These are phyloP conservation scores for Persicaria tinctoria DNA, from an alignment of 148 eudicot genomes.

Conservation along the genomic window DNA sequence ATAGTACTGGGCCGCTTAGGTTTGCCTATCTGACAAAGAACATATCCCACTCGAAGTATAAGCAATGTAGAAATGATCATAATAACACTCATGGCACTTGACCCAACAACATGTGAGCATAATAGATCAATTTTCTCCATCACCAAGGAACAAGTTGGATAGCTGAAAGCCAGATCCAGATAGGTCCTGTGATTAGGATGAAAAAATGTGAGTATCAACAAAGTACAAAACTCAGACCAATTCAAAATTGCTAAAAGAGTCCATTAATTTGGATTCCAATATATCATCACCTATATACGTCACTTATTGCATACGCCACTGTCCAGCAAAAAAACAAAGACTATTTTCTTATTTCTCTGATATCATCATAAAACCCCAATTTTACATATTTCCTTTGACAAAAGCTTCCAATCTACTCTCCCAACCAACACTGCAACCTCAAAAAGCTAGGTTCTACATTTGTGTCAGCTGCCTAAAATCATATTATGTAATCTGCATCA, in stretches of 20 bases:
- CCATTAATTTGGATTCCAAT: conserved; percentile 2
- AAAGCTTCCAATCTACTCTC: not conserved
- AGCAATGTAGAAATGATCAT: conserved; percentile 18
- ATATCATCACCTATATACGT: conserved; percentile 3
- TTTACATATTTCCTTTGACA: not conserved
- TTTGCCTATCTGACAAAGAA: conserved; percentile 44
- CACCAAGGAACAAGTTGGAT: not conserved
- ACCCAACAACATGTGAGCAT: not conserved
- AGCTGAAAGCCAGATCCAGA: not conserved
- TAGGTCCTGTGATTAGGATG: not conserved
- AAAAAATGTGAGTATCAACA: not conserved
- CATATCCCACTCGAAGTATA: conserved; percentile 39
- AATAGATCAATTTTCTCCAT: not conserved
- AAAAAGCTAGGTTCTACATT: not conserved
- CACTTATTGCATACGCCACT: no score
- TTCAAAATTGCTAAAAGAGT: no score
- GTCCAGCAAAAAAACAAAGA: no score
- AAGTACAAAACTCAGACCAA: no score
- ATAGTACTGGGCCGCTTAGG: conserved; percentile 25
- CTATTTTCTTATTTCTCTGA: no score
- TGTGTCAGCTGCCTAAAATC: not conserved
- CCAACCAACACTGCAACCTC: not conserved
- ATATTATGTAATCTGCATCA: not conserved
- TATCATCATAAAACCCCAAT: no score
- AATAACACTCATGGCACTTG: conserved; percentile 7